A percentile compares a stretch with the other conserved stretches of the same genome.
Conservation (phyloP, 768 basidiomycete genomes). For the Artomyces pyxidatus region DNA sequence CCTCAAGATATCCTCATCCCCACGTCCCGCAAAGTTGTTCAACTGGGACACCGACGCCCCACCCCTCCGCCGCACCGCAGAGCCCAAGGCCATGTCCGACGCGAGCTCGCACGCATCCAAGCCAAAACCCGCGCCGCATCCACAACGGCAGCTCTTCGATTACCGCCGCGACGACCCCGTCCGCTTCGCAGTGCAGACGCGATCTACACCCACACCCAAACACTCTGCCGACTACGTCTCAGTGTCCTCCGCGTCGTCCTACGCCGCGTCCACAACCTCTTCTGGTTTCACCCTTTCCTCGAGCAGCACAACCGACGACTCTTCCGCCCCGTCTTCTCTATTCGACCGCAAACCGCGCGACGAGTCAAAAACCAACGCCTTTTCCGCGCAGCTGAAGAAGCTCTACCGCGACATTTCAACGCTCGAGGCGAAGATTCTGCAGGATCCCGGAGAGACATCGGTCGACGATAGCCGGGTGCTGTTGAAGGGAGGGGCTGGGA, state of each 20-base stretch:
- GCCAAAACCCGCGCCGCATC: slow-evolving; percentile 21
- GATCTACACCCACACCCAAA: slow-evolving; percentile 46
- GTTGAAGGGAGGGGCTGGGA: slow-evolving; percentile 26
- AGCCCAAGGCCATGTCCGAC: slow-evolving; percentile 61
- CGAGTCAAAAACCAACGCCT: slow-evolving; percentile 51
- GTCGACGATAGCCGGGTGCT: slow-evolving; percentile 32
- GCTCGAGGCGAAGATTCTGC: slow-evolving; percentile 68
- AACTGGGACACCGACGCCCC: slow-evolving; percentile 68
- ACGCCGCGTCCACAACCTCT: slow-evolving; percentile 59
- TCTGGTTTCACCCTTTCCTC: slow-evolving; percentile 70
- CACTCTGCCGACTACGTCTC: slow-evolving; percentile 65
- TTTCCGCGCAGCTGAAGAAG: slow-evolving; percentile 68
- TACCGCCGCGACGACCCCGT: slow-evolving; percentile 88
- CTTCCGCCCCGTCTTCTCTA: slow-evolving; percentile 62
- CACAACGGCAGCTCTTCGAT: slow-evolving; percentile 67
- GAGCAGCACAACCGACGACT: slow-evolving; percentile 55
- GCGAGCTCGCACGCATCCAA: slow-evolving; percentile 41
- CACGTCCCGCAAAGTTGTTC: slow-evolving; percentile 47
- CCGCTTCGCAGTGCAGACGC: slow-evolving; percentile 61
- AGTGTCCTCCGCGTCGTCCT: slow-evolving; percentile 68
- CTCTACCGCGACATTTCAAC: slow-evolving; percentile 77
- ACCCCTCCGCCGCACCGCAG: slow-evolving; percentile 47
- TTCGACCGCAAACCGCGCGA: slow-evolving; percentile 48
- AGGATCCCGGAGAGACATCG: slow-evolving; percentile 51
- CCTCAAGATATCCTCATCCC: slow-evolving; percentile 55